phyloP scores from a whole-genome alignment of 768 basidiomycete genomes.

The Fomitopsis serialis region DNA sequence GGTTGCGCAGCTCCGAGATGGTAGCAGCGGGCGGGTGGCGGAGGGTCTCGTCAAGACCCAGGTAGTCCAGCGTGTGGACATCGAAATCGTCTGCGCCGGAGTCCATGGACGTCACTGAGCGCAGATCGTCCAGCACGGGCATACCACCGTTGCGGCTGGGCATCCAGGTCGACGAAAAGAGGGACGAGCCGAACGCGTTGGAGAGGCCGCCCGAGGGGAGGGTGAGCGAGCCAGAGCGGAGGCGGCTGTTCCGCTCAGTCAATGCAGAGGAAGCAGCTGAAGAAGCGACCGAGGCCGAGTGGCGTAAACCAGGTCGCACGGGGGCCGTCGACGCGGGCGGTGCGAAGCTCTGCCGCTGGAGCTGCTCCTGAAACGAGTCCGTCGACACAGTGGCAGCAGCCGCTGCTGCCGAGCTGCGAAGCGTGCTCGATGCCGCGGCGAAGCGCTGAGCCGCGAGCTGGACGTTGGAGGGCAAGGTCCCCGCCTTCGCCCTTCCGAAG shows the following conservation, averaged over 20 bases:
- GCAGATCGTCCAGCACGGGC: slow-evolving; percentile 72
- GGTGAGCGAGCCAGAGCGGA: slow-evolving; percentile 90
- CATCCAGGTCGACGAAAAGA: slow-evolving; percentile 91
- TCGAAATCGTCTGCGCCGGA: slow-evolving; percentile 84
- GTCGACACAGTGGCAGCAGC: slow-evolving; percentile 29
- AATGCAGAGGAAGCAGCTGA: slow-evolving; percentile 45
- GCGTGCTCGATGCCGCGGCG: slow-evolving; percentile 58
- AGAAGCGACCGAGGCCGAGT: slow-evolving; percentile 66
- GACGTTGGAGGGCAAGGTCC: slow-evolving; percentile 94
- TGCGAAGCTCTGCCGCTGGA: slow-evolving; percentile 30
- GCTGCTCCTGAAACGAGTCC: slow-evolving; percentile 44
- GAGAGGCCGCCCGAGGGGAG: slow-evolving; percentile 67
- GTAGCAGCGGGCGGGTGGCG: slow-evolving; percentile 82
- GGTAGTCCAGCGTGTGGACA: slow-evolving; percentile 93
- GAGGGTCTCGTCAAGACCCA: slow-evolving; percentile 82
- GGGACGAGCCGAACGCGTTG: slow-evolving; percentile 81
- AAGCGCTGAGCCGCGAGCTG: slow-evolving; percentile 82
- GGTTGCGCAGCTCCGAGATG: slow-evolving; percentile 81
- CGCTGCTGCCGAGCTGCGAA: slow-evolving; percentile 36
- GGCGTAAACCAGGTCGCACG: slow-evolving; percentile 64
- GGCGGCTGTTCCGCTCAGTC: slow-evolving; percentile 71
- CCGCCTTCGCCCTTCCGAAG: slow-evolving; percentile 93
- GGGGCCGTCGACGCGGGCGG: slow-evolving; percentile 36
- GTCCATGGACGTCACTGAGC: slow-evolving; percentile 69
- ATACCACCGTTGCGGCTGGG: slow-evolving; percentile 57